Conservation (phyloP, 1,284 basidiomycete genomes). For the Gymnopus androsaceus region DNA sequence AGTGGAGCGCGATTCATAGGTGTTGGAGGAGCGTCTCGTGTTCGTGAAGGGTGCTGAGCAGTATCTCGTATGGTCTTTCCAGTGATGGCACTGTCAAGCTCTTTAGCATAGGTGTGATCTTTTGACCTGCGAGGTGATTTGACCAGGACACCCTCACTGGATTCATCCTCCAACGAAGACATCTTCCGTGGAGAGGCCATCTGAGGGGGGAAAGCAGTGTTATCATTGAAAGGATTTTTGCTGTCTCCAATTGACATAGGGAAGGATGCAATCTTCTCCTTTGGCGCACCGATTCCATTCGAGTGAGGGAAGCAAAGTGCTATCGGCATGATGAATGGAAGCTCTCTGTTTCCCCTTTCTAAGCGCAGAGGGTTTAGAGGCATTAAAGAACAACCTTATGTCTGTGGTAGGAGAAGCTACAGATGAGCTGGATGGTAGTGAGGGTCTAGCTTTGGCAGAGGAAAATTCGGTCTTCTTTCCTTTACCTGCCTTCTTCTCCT, state of each 20-base stretch:
- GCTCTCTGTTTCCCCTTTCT: conserved; percentile 13
- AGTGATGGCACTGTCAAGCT: too few relatives aligned
- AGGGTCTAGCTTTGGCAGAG: too few relatives aligned
- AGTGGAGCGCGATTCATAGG: conserved; percentile 11
- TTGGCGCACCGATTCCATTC: too few relatives aligned
- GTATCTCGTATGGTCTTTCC: conserved; percentile 15
- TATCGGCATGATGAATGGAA: neutral
- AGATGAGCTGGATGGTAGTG: too few relatives aligned
- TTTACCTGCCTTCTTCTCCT: conserved; percentile 50
- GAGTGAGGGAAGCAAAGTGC: neutral
- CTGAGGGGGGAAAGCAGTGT: too few relatives aligned
- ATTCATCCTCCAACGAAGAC: too few relatives aligned
- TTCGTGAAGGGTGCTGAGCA: conserved; percentile 16
- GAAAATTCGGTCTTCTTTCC: too few relatives aligned
- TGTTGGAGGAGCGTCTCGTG: conserved; percentile 10
- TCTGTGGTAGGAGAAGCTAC: too few relatives aligned
- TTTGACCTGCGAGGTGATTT: conserved; percentile 15
- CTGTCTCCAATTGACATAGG: neutral
- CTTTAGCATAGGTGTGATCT: conserved; percentile 11
- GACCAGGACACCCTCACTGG: neutral
- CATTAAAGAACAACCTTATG: neutral
- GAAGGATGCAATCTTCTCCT: neutral
- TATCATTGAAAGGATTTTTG: too few relatives aligned
- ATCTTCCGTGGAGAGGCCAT: neutral
- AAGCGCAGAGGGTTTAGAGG: neutral